Evolutionary conservation across 2,329 filamentous ascomycete species (phyloP).

Genomic region (Claviceps citrina): DNA sequence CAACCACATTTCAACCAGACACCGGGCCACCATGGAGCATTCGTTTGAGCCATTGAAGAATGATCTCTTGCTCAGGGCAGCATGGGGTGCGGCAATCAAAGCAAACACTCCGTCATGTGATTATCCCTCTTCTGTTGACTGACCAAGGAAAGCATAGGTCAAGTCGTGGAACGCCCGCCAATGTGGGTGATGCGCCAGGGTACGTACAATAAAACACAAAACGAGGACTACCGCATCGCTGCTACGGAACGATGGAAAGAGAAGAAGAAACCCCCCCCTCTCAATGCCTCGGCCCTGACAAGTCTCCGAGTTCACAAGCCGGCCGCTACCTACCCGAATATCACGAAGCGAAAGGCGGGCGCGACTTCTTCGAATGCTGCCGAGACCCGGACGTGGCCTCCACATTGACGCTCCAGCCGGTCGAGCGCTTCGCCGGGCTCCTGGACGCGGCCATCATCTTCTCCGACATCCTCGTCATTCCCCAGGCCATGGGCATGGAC

Average conservation of each 20-base stretch:
- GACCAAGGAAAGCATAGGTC: slow-evolving; percentile 36
- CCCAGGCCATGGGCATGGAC: slow-evolving; percentile 95
- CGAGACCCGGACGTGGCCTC: slow-evolving; percentile 84
- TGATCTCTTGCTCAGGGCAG: slow-evolving; percentile 78
- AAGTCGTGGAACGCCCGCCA: slow-evolving; percentile 81
- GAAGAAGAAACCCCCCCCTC: too few relatives aligned
- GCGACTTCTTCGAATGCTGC: slow-evolving; percentile 97
- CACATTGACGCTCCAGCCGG: slow-evolving; percentile 82
- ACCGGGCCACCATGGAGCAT: slow-evolving; percentile 41
- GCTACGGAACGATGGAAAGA: too few relatives aligned
- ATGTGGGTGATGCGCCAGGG: slow-evolving; percentile 99
- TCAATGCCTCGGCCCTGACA: too few relatives aligned
- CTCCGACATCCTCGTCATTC: slow-evolving; percentile 93
- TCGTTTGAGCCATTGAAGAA: slow-evolving; percentile 79
- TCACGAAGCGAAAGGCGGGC: slow-evolving; percentile 77
- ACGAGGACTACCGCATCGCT: not conserved
- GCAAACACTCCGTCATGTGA: too few relatives aligned
- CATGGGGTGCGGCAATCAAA: slow-evolving; percentile 68
- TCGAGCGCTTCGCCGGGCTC: slow-evolving; percentile 79
- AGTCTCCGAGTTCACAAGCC: slow-evolving; percentile 34
- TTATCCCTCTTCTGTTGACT: not conserved
- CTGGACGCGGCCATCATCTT: slow-evolving; percentile 98
- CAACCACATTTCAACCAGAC: not conserved
- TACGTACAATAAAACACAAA: slow-evolving; percentile 25
- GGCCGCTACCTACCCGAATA: slow-evolving; percentile 96